These are phyloP conservation scores for Penicillium fuscoglaucum DNA, from an alignment of 2,329 filamentous ascomycete species.

Conservation along the genomic window DNA sequence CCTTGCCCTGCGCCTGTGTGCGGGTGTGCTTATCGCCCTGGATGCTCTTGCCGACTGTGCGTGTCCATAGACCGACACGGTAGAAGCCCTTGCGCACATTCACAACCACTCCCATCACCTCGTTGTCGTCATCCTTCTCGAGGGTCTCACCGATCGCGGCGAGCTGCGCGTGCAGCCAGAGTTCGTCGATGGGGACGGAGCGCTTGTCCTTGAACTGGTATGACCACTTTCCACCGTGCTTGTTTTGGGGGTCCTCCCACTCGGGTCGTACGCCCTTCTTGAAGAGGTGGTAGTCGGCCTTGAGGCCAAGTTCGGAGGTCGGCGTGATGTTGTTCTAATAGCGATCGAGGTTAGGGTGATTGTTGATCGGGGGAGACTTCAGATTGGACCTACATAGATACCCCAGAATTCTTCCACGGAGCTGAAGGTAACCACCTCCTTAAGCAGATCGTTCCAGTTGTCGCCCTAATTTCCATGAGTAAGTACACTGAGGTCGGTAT, in stretches of 20 bases:
- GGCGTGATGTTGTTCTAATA: constrained; percentile 94
- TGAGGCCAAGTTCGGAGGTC: constrained; percentile 90
- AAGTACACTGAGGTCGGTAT: constrained; percentile 9
- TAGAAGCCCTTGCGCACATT: constrained; percentile 99
- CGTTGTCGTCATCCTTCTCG: constrained; percentile 86
- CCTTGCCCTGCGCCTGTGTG: constrained; percentile 76
- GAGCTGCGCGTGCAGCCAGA: constrained; percentile 97
- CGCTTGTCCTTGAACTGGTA: constrained; percentile 98
- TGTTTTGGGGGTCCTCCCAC: constrained; percentile 98
- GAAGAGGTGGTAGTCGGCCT: constrained; percentile 99
- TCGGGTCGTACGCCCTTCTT: constrained; percentile 95
- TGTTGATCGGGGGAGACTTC: not conserved
- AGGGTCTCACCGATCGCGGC: constrained; percentile 96
- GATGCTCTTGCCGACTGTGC: constrained; percentile 83
- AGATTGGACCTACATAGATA: constrained; percentile 74
- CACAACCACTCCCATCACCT: constrained; percentile 98
- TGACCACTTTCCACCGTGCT: constrained; percentile 98
- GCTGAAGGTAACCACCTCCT: constrained; percentile 98
- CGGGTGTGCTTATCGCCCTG: constrained; percentile 74
- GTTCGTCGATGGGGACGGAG: constrained; percentile 83
- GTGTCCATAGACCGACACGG: constrained; percentile 96
- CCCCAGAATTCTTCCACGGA: constrained; percentile 99
- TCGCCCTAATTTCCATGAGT: constrained; percentile 64
- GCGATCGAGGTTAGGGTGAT: constrained; percentile 15
- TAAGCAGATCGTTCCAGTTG: constrained; percentile 97